Conservation (phyloP, 129 eudicot genomes). For the Pseudognaphalium luteoalbum region DNA sequence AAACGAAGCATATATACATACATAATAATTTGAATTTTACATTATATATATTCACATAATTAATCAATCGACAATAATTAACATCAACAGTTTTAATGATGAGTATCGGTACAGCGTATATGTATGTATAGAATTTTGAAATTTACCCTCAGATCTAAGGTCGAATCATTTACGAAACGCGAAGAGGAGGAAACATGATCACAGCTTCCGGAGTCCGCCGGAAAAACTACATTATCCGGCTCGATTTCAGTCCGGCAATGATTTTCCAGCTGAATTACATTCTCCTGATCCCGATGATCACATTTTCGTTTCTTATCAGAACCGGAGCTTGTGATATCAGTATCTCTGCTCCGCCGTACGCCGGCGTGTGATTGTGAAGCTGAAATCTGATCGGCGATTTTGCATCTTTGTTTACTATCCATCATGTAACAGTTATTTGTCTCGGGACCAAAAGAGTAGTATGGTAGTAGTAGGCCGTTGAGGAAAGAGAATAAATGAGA, state of each 20-base stretch:
- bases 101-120: not conserved
- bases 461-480: slow-evolving; percentile 22
- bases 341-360: slow-evolving; percentile 23
- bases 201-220: slow-evolving; percentile 29
- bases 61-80: no score
- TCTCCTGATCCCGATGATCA: slow-evolving; percentile 28
- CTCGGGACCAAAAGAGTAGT: slow-evolving; percentile 6
- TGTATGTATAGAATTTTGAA: slow-evolving; percentile 2
- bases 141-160: slow-evolving; percentile 36
- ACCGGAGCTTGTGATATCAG: slow-evolving; percentile 32
- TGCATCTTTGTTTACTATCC: slow-evolving; percentile 25
- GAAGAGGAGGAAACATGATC: slow-evolving; percentile 30
- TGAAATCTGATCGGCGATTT: slow-evolving; percentile 25
- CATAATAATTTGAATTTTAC: no score
- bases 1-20: no score
- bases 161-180: slow-evolving; percentile 23
- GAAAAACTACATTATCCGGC: slow-evolving; percentile 29
- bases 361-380: slow-evolving; percentile 26
- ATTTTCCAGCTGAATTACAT: slow-evolving; percentile 28
- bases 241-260: slow-evolving; percentile 18
- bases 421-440: not conserved
- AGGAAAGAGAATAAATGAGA: slow-evolving; percentile 31
- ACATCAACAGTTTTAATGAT: no score
- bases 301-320: slow-evolving; percentile 38
- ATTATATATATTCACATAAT: not conserved